Evolutionary conservation across 441 rosid species (phyloP).

Genomic region (Raphanus hybrid): DNA sequence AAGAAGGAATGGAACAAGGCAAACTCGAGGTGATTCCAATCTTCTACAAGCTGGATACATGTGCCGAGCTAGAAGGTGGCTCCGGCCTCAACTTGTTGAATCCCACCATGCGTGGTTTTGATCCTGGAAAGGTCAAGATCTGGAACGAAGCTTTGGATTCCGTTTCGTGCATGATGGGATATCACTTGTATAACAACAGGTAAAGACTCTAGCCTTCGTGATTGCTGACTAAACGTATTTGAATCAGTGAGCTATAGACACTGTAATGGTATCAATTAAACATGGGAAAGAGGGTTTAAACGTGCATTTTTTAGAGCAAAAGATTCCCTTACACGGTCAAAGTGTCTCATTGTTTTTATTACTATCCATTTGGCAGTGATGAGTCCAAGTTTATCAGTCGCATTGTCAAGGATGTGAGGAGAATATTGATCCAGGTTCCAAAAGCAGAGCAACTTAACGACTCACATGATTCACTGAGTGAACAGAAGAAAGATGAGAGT

Average conservation of each 20-base stretch:
- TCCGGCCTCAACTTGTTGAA: not conserved
- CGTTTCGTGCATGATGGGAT: not conserved
- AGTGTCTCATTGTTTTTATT: not conserved
- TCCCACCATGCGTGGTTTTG: not conserved
- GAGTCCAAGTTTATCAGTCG: not conserved
- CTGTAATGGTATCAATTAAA: not conserved
- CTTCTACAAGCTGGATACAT: conserved; percentile 5
- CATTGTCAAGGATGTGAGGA: not conserved
- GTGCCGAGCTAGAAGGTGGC: not conserved
- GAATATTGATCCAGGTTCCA: not conserved
- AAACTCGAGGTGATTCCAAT: not conserved
- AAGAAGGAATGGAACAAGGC: not conserved
- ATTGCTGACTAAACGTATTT: no score
- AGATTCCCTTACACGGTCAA: not conserved
- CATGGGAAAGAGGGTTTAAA: not conserved
- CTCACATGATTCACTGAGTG: not conserved
- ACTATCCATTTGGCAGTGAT: not conserved
- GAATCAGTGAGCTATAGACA: no score
- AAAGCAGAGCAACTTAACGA: not conserved
- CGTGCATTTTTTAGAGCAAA: not conserved
- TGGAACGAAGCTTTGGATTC: conserved; percentile 10
- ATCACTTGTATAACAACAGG: not conserved
- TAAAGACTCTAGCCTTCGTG: not conserved
- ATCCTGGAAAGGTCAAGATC: not conserved
- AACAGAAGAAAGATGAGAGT: not conserved